phyloP scores from a whole-genome alignment of 2,329 filamentous ascomycete species.

The Neonectria hederae region DNA sequence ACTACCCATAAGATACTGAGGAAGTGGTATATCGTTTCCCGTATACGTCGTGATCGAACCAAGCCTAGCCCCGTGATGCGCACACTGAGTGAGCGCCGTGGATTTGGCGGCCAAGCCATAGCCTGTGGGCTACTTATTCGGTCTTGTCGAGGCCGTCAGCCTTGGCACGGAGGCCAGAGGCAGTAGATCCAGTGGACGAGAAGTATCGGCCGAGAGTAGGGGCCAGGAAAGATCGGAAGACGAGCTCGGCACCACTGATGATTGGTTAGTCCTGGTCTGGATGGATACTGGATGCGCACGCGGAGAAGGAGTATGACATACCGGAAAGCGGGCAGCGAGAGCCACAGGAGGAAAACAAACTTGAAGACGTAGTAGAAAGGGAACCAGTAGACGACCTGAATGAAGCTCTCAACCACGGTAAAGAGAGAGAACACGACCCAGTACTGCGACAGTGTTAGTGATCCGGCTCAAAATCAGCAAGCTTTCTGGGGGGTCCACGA shows the following conservation, averaged over 20 bases:
- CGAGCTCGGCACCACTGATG: conserved; percentile 86
- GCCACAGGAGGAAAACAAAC: conserved; percentile 97
- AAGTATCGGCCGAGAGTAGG: conserved; percentile 96
- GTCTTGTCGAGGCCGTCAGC: conserved; percentile 79
- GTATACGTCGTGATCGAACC: conserved; percentile 31
- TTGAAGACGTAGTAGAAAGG: conserved; percentile 99
- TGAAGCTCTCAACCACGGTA: conserved; percentile 82
- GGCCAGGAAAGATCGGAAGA: conserved; percentile 96
- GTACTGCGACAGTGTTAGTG: conserved; percentile 68
- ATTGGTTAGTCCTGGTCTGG: conserved; percentile 28
- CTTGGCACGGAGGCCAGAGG: conserved; percentile 88
- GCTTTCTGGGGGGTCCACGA: conserved; percentile 47
- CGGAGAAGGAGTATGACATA: conserved; percentile 60
- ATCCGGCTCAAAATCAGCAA: conserved; percentile 8
- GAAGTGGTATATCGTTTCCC: conserved; percentile 24
- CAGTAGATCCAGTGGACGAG: conserved; percentile 72
- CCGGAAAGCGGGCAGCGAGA: conserved; percentile 93
- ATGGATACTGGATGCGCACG: conserved; percentile 9
- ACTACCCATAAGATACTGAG: conserved; percentile 20
- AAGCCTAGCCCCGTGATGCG: conserved; percentile 37
- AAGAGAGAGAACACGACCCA: conserved; percentile 88
- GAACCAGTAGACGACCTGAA: conserved; percentile 93
- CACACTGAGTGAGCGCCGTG: conserved; percentile 23
- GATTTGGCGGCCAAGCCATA: conserved; percentile 40
- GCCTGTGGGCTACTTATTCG: conserved; percentile 59